phyloP scores from a whole-genome alignment of 2,329 filamentous ascomycete species.

The Immersiporthe knoxdaviesiana region DNA sequence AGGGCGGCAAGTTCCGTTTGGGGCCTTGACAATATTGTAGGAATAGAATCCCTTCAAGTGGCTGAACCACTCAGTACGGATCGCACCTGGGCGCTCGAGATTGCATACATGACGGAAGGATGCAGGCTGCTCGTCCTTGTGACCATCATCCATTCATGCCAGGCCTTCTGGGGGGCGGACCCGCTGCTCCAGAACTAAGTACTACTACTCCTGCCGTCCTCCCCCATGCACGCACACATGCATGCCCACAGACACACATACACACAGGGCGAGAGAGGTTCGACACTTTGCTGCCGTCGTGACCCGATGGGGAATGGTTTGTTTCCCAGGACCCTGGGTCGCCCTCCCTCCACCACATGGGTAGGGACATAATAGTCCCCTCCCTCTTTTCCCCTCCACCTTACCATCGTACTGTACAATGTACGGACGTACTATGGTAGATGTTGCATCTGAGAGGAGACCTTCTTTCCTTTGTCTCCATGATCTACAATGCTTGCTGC shows the following conservation, averaged over 20 bases:
- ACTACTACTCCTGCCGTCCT: no score
- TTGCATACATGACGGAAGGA: slow-evolving; percentile 1
- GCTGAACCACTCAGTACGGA: not conserved
- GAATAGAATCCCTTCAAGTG: not conserved
- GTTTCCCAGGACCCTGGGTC: not conserved
- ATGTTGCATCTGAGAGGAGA: not conserved
- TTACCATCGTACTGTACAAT: not conserved
- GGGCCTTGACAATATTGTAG: not conserved
- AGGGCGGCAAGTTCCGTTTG: not conserved
- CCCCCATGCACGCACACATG: no score
- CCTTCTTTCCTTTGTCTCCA: not conserved
- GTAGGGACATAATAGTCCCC: not conserved
- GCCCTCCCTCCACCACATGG: slow-evolving; percentile 4
- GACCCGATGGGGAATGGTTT: slow-evolving; percentile 15
- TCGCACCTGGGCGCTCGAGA: not conserved
- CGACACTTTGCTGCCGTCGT: slow-evolving; percentile 16
- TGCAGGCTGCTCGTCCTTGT: slow-evolving; percentile 1
- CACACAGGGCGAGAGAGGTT: not conserved
- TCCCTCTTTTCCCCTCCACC: not conserved
- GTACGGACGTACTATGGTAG: not conserved
- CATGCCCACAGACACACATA: not conserved
- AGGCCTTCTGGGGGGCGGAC: not conserved
- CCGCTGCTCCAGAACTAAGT: not conserved
- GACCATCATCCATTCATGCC: not conserved
- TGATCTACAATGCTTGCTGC: not conserved